These are phyloP conservation scores for Aureobasidium leucospermi DNA, from an alignment of 2,329 filamentous ascomycete species.

Conservation along the genomic window DNA sequence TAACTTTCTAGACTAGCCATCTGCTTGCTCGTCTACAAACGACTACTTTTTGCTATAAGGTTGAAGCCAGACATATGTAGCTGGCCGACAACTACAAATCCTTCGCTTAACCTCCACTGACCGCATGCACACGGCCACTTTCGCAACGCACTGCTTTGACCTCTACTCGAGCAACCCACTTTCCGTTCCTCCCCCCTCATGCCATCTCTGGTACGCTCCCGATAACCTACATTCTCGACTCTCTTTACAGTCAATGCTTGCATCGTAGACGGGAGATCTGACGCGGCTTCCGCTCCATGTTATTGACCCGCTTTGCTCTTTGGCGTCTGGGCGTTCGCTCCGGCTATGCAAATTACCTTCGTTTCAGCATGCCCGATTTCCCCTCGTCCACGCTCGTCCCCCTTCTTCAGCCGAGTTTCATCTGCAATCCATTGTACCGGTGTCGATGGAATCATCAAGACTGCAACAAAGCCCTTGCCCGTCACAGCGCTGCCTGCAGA, in stretches of 20 bases:
- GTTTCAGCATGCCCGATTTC: constrained; percentile 10
- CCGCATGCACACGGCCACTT: not conserved
- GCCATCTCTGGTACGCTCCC: constrained; percentile 5
- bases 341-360: constrained; percentile 9
- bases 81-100: not conserved
- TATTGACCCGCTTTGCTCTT: not conserved
- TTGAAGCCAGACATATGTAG: not conserved
- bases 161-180: not conserved
- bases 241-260: constrained; percentile 1
- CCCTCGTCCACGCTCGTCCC: not conserved
- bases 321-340: constrained; percentile 3
- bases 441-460: not conserved
- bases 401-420: constrained; percentile 10
- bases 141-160: not conserved
- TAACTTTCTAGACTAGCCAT: not conserved
- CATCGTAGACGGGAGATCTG: constrained; percentile 3
- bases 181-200: not conserved
- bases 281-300: not conserved
- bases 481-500: not conserved
- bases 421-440: not conserved
- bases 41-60: not conserved
- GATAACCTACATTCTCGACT: constrained; percentile 1
- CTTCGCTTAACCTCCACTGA: not conserved
- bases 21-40: not conserved
- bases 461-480: not conserved